These are phyloP conservation scores for Glutinoglossum americanum DNA, from an alignment of 495 filamentous ascomycete species.

Conservation along the genomic window DNA sequence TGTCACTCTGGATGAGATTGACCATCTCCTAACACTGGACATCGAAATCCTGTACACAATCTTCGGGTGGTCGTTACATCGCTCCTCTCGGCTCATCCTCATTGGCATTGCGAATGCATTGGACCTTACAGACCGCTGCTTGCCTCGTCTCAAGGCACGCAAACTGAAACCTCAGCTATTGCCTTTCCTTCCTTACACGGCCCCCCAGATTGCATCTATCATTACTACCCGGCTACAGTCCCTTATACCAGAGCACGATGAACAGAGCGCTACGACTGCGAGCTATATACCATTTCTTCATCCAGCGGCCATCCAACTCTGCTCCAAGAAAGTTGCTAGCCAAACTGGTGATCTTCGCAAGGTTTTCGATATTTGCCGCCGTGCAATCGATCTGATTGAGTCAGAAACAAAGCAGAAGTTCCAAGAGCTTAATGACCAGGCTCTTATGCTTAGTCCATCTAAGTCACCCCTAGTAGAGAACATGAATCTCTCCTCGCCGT, in stretches of 20 bases:
- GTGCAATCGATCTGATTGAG: constrained; percentile 78
- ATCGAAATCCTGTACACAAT: constrained; percentile 69
- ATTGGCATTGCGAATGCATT: constrained; percentile 94
- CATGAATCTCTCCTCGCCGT: constrained; percentile 38
- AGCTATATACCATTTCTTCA: constrained; percentile 74
- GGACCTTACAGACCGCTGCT: constrained; percentile 83
- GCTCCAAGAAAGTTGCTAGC: constrained; percentile 78
- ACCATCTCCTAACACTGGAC: constrained; percentile 75
- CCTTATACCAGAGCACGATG: constrained; percentile 31
- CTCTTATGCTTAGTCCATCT: constrained; percentile 27
- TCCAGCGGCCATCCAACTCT: constrained; percentile 78
- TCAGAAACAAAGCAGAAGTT: constrained; percentile 51
- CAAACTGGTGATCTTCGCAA: constrained; percentile 89
- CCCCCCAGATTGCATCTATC: constrained; percentile 67
- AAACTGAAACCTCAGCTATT: constrained; percentile 77
- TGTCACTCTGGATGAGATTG: constrained; percentile 82
- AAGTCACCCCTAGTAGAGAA: constrained; percentile 44
- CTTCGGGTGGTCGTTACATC: constrained; percentile 80
- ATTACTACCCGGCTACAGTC: constrained; percentile 65
- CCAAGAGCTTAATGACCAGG: constrained; percentile 27
- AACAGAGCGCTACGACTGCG: constrained; percentile 11
- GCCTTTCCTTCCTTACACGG: constrained; percentile 83
- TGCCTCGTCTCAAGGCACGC: constrained; percentile 80
- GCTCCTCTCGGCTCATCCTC: constrained; percentile 53
- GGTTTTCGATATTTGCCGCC: constrained; percentile 81